Evolutionary conservation across 305 asterid species (phyloP), one percentile per base, ranked within the genome.

Genomic region (Petunia hybrid): DNA sequence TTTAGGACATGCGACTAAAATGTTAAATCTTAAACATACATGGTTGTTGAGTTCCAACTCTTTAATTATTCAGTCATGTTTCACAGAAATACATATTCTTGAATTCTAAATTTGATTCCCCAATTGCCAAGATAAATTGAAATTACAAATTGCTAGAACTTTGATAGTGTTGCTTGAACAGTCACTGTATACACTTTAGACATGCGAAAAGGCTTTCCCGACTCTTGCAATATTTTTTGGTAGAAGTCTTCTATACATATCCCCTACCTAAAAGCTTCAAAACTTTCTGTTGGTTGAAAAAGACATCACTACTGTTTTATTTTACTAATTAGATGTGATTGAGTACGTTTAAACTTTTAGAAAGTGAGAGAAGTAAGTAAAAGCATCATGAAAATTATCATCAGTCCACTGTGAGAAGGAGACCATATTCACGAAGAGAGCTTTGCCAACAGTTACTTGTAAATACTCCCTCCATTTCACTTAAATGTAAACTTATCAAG

Each of bases 21-120:
- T 51, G 56, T 51, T 9, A 9, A 8, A 4, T 51, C 56, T 51
- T 10, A 51, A 51, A 51, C 56, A 9, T 48, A 51, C 56, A 9
- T 48, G 56, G 56, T 51, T 46, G 31, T 70, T 48, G 62, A 3
- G 78, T 71, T 71, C 62, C 22, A 71, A 71, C 61, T 71, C n/a
- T 51, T 7, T 51, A 51, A 36, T 73, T 73, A 73, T 73, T 51
- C 42, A 51, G 59, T 55, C 14, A 31, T 40, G 73, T 66, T 38
- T 66, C 71, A 39, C 8, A 53, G n/a, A 69, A 69, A 43, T 69
- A n/a, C 22, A 8, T 69, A 22, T 16, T 16, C 13, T 41, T 16
- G 13, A 43, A 31, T 66, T 8, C 56, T 42, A 68, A 68, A 68
- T n/a, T 41, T 16, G 8, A 10, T 46, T 5, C 2, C 53, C 53